These are phyloP conservation scores for Coemansia sp. DNA, from an alignment of 192 early-diverging fungal genomes.

Conservation along the genomic window DNA sequence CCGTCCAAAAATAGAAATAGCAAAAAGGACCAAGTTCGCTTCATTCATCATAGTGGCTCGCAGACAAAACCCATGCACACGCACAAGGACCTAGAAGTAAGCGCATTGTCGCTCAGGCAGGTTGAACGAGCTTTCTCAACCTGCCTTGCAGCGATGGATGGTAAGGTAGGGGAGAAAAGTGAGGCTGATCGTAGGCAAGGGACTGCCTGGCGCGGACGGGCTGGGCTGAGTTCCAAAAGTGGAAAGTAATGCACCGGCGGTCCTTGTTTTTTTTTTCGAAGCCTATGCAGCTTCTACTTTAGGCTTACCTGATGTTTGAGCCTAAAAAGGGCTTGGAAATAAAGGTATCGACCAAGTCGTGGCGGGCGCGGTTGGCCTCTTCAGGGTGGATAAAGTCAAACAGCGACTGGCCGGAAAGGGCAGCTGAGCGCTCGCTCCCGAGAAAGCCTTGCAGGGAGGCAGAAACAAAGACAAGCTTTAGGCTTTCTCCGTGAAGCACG, in stretches of 20 bases:
- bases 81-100: background rate
- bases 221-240: conserved; percentile 1
- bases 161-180: background rate
- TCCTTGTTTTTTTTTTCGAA: background rate
- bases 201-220: background rate
- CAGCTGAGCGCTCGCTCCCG: conserved; percentile 23
- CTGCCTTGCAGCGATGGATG: background rate
- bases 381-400: conserved; percentile 56
- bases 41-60: background rate
- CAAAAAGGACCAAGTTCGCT: background rate
- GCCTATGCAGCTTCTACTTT: conserved; percentile 1
- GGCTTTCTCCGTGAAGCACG: conserved; percentile 44
- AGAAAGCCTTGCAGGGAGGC: conserved; percentile 41
- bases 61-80: background rate
- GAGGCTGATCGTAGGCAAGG: conserved; percentile 5
- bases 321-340: conserved; percentile 40
- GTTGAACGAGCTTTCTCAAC: background rate
- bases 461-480: conserved; percentile 49
- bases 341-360: conserved; percentile 44
- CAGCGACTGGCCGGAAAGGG: conserved; percentile 38
- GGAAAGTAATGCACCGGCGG: background rate
- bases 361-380: conserved; percentile 44
- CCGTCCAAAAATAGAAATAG: conserved; percentile 2
- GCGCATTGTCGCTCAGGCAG: background rate
- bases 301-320: conserved; percentile 45